Evolutionary conservation across 23 red algal species (phyloP), one percentile per base, ranked within the genome.

Genomic region (Agarophyton chilense): DNA sequence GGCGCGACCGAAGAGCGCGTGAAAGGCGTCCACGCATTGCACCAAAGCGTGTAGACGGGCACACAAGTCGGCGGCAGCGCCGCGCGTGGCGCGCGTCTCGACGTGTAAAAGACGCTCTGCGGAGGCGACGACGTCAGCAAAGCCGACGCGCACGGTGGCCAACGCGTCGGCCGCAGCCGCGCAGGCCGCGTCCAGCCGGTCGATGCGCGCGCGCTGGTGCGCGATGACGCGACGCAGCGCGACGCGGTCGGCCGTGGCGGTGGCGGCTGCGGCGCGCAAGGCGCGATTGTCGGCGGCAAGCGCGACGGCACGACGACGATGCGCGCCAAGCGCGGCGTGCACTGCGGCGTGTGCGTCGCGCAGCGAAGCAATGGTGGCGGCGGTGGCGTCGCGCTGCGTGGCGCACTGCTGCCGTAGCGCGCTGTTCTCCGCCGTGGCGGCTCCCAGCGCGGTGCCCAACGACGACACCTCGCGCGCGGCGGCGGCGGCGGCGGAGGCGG

Each of bases 331-430:
- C 35, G 64, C 7, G 64, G 64, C 32, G 32, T 70, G 64, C 64
- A 70, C 10, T 18, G 64, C 64, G 34, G 64, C 32, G 13, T 70
- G 64, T 33, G n/a, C 17, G 34, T 70, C 64, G 16, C 64, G 32
- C 34, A 70, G 64, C 32, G 64, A 19, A 10, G 64, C 64, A 18
- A 70, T 42, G 11, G 32, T 70, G 21, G n/a, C 64, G 34, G 64
- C 64, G 34, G 12, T 70, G 64, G 64, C 32, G 34, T 70, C 64
- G 64, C 64, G 64, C 34, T 70, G 64, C 64, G 64, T 70, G 64
- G 64, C 64, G 35, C 36, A 33, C 64, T 70, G 64, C 64, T 70
- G 64, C 0, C 64, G 33, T 18, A 70, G 34, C 4, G 32, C 32
- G 19, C 64, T 70, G 64, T 70, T 70, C 21, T 70, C 64, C 32